Evolutionary conservation across 1,139 yeast genomes (phyloP).

Genomic region (Hansenula sp.): DNA sequence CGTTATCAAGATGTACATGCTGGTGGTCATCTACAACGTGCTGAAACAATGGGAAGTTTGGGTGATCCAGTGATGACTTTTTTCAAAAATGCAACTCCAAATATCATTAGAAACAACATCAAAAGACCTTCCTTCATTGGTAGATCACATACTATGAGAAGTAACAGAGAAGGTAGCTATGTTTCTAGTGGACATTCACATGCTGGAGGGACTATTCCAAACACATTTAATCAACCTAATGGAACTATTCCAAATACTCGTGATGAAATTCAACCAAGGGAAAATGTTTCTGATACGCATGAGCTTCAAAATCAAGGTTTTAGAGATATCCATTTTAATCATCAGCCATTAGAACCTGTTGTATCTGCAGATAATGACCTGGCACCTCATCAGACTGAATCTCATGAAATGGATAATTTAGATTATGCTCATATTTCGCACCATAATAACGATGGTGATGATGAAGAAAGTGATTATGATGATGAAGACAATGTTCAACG

Average conservation of each 20-base stretch:
- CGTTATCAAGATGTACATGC: conserved; percentile 59
- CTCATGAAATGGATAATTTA: conserved; percentile 3
- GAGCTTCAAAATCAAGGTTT: conserved; percentile 1
- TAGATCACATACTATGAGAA: neutral
- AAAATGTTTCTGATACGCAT: neutral
- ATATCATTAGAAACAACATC: conserved; percentile 15
- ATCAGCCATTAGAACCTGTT: neutral
- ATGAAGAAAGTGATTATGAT: neutral
- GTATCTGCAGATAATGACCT: neutral
- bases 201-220: neutral
- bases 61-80: conserved; percentile 23
- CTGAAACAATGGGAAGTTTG: conserved; percentile 18
- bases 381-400: conserved; percentile 1
- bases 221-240: neutral
- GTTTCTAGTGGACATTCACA: neutral
- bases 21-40: conserved; percentile 10
- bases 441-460: neutral
- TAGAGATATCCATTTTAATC: conserved; percentile 9
- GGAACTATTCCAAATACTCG: neutral
- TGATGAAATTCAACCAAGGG: too few species aligned
- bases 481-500: conserved; percentile 2
- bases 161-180: neutral
- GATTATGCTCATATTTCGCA: conserved; percentile 3
- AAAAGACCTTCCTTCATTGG: conserved; percentile 7
- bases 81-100: conserved; percentile 23